phyloP scores from a whole-genome alignment of 805 yeast species.

The Yarrowia divulgata region DNA sequence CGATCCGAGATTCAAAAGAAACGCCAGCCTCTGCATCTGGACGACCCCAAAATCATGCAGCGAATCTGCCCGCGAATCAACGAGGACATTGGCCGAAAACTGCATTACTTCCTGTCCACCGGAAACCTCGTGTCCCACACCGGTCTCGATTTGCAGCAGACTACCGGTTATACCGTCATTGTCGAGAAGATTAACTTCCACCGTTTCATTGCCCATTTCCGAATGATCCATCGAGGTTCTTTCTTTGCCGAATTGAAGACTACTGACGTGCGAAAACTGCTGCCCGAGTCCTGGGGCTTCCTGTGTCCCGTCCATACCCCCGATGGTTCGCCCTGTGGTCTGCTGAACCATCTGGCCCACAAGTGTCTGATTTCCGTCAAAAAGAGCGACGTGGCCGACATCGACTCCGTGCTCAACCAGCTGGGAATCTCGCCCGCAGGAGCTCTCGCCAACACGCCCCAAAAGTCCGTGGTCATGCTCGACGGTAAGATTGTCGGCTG shows the following conservation, averaged over 20 bases:
- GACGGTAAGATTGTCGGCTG: constrained; percentile 94
- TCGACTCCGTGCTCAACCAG: constrained; percentile 69
- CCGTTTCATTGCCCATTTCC: constrained; percentile 96
- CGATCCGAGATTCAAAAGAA: constrained; percentile 83
- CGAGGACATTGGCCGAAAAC: constrained; percentile 92
- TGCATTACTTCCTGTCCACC: constrained; percentile 93
- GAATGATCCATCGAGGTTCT: constrained; percentile 99
- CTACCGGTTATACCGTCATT: constrained; percentile 96
- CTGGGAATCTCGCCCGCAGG: constrained; percentile 86
- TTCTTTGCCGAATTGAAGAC: constrained; percentile 98
- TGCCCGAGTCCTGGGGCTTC: constrained; percentile 99
- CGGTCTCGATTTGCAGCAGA: constrained; percentile 97
- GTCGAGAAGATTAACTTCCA: constrained; percentile 98
- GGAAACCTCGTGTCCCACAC: constrained; percentile 97
- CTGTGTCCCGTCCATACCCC: constrained; percentile 99
- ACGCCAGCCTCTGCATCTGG: constrained; percentile 71
- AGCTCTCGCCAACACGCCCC: constrained; percentile 85
- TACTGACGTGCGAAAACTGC: constrained; percentile 92
- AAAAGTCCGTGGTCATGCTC: constrained; percentile 85
- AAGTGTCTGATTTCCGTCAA: constrained; percentile 86
- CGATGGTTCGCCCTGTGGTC: constrained; percentile 99
- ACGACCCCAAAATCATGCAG: constrained; percentile 81
- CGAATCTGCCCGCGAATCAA: constrained; percentile 79
- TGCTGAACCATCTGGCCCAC: constrained; percentile 94
- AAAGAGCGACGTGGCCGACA: constrained; percentile 73